Percentiles rank a stretch among this genome's conserved stretches.
phyloP scores from a whole-genome alignment of 768 basidiomycete species.

The Cyclocybe aegerita region DNA sequence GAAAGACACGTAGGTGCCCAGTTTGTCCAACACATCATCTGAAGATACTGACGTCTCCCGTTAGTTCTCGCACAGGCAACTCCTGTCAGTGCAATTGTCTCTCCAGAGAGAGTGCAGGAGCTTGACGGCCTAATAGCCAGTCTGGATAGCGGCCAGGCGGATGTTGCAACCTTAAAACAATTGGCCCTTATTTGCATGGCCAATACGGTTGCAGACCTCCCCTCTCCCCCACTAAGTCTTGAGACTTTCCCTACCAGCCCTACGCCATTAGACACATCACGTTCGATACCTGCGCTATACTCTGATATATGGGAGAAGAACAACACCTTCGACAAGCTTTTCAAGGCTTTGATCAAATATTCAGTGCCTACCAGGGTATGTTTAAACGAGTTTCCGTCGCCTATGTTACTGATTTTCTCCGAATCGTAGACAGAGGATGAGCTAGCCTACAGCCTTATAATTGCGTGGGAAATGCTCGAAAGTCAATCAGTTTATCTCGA shows the following conservation, averaged over 20 bases:
- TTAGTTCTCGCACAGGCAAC: slow-evolving; percentile 52
- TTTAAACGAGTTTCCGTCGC: slow-evolving; percentile 6
- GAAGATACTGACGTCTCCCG: slow-evolving; percentile 12
- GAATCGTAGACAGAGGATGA: slow-evolving; percentile 54
- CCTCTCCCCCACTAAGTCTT: slow-evolving; percentile 55
- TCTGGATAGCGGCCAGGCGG: slow-evolving; percentile 52
- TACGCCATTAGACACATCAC: slow-evolving; percentile 50
- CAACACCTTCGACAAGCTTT: slow-evolving; percentile 68
- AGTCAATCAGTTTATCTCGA: slow-evolving; percentile 73
- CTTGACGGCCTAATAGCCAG: slow-evolving; percentile 52
- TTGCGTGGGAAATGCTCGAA: slow-evolving; percentile 82
- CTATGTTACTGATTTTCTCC: not conserved
- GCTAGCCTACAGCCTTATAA: slow-evolving; percentile 77
- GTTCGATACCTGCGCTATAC: slow-evolving; percentile 42
- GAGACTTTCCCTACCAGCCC: slow-evolving; percentile 52
- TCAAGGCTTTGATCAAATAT: slow-evolving; percentile 62
- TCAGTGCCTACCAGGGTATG: slow-evolving; percentile 64
- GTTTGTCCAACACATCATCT: not conserved
- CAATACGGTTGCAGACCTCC: slow-evolving; percentile 48
- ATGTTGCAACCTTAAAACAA: slow-evolving; percentile 59
- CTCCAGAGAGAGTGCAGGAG: slow-evolving; percentile 44
- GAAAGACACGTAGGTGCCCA: slow-evolving; percentile 59
- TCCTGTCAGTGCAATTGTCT: slow-evolving; percentile 37
- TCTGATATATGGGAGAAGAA: slow-evolving; percentile 72
- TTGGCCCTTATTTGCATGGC: slow-evolving; percentile 62